Evolutionary conservation across 2,329 filamentous ascomycete genomes (phyloP).

Genomic region (Fusarium lyarnte): DNA sequence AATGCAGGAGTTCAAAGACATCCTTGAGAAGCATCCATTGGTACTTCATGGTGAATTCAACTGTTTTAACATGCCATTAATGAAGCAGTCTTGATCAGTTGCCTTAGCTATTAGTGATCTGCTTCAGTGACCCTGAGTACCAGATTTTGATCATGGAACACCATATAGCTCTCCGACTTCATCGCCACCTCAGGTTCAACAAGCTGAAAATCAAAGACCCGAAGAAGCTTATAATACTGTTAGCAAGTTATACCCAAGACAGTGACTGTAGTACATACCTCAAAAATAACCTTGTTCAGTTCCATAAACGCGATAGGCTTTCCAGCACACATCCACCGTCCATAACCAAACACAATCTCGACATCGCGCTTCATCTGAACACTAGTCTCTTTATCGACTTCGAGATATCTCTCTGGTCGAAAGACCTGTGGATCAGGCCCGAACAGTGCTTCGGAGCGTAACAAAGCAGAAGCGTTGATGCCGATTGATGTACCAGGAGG

Average conservation of each 20-base stretch:
- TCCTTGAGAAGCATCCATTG: too few relatives aligned
- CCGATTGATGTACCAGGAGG: background rate
- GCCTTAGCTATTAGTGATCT: background rate
- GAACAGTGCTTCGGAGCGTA: background rate
- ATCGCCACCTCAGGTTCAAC: background rate
- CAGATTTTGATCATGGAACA: background rate
- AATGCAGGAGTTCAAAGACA: too few relatives aligned
- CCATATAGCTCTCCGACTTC: background rate
- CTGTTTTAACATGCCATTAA: too few relatives aligned
- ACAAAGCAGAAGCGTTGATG: fast-evolving
- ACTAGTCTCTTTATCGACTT: background rate
- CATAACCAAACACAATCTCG: background rate
- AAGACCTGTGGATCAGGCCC: background rate
- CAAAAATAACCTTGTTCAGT: background rate
- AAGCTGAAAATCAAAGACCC: background rate
- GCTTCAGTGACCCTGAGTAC: background rate
- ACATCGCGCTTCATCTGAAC: background rate
- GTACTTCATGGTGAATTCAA: too few relatives aligned
- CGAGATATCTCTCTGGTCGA: background rate
- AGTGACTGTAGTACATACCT: background rate
- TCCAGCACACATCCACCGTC: background rate
- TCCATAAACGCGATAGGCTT: background rate
- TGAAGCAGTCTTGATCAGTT: background rate
- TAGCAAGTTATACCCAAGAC: fast-evolving
- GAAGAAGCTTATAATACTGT: background rate